phyloP scores from a whole-genome alignment of 331 rosid genomes.

The Pyrus hybrid region DNA sequence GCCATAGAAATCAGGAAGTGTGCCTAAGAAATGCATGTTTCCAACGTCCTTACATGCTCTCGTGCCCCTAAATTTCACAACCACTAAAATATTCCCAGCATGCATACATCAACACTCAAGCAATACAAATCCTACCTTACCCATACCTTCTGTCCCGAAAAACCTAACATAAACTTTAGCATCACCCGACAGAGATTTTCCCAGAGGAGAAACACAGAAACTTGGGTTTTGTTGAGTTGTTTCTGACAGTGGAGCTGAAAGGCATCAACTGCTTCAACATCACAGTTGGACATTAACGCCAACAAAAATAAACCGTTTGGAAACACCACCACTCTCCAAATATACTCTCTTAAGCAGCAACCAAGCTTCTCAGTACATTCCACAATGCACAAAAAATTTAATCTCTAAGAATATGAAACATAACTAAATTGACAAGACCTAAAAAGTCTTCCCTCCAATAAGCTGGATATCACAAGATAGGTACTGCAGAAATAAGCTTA shows the following conservation, averaged over 20 bases:
- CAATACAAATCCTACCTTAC: neutral
- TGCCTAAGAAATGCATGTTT: neutral
- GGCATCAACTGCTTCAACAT: neutral
- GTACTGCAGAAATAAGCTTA: neutral
- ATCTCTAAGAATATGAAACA: neutral
- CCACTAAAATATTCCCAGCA: neutral
- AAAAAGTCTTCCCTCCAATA: neutral
- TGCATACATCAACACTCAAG: too few species aligned
- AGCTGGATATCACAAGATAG: neutral
- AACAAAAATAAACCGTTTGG: neutral
- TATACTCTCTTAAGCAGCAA: neutral
- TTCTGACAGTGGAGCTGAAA: neutral
- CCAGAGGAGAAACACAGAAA: neutral
- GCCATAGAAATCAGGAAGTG: neutral
- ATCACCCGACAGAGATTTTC: neutral
- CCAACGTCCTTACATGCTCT: neutral
- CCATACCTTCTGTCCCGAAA: neutral
- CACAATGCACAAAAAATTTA: neutral
- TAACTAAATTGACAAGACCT: neutral
- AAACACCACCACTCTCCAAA: neutral
- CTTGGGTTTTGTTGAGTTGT: neutral
- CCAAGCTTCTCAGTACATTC: neutral
- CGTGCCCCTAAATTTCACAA: neutral
- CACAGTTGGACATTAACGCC: neutral
- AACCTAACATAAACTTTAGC: neutral